Evolutionary conservation across 2,329 filamentous ascomycete genomes (phyloP).

Genomic region (Shiraia sp.): DNA sequence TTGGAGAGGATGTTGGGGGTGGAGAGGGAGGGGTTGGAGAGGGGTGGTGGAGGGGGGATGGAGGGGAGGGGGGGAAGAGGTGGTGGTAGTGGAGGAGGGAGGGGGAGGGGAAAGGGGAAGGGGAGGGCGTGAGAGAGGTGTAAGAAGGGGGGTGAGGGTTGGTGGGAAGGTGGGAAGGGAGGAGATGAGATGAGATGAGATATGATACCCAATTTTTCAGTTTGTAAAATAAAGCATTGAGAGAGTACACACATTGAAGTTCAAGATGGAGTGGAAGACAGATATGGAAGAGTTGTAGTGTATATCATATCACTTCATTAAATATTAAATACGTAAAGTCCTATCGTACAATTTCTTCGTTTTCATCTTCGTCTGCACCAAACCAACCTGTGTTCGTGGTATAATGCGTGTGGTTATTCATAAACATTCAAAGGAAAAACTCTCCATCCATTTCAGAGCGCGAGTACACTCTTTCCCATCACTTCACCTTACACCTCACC

Average conservation of each 20-base stretch:
- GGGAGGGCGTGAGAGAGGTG: constrained; percentile 5
- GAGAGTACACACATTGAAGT: too few species aligned
- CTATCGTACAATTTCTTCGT: constrained; percentile 11
- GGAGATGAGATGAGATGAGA: too few species aligned
- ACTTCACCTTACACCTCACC: background rate
- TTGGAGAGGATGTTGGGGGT: constrained; percentile 74
- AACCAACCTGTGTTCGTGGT: constrained; percentile 16
- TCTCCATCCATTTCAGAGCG: background rate
- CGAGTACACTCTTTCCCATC: background rate
- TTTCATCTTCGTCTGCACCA: background rate
- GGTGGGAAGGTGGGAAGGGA: background rate
- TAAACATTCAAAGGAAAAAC: background rate
- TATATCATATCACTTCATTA: constrained; percentile 12
- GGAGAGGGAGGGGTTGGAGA: constrained; percentile 60
- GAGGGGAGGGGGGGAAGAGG: constrained; percentile 3
- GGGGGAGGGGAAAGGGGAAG: constrained; percentile 29
- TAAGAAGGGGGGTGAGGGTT: background rate
- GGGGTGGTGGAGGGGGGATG: constrained; percentile 18
- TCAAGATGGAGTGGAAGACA: too few species aligned
- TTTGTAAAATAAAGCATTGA: too few species aligned
- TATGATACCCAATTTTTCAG: too few species aligned
- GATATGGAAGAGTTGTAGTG: background rate
- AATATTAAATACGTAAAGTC: constrained; percentile 14
- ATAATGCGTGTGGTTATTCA: constrained; percentile 24
- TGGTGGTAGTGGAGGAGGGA: constrained; percentile 28